Conservation (phyloP, 306 rosid genomes). For the Cucurbita pepo region DNA sequence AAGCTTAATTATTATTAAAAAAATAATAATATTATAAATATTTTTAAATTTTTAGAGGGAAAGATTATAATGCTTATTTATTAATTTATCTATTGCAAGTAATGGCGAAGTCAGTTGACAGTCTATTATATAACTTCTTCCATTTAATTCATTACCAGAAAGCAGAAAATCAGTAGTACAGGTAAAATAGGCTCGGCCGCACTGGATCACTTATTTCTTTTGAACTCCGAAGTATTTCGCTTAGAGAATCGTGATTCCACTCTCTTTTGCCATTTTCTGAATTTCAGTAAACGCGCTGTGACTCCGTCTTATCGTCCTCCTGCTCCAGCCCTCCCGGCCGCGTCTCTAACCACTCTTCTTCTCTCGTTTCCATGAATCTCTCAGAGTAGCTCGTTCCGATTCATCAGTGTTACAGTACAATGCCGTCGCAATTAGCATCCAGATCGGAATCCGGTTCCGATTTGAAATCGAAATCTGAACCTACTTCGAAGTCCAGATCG, state of each 20-base stretch:
- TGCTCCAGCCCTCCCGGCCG: background rate
- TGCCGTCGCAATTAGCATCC: background rate
- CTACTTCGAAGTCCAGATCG: background rate
- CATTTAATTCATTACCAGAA: too few species aligned
- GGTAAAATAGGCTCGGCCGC: background rate
- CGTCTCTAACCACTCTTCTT: background rate
- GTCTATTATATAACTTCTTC: too few species aligned
- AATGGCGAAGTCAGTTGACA: too few species aligned
- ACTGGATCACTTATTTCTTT: background rate
- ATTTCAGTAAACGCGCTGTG: background rate
- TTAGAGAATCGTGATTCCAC: background rate
- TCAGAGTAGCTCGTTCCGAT: background rate
- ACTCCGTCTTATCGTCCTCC: background rate
- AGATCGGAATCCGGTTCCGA: background rate
- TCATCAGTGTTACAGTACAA: background rate
- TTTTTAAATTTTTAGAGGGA: too few species aligned
- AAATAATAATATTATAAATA: too few species aligned
- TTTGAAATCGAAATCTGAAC: background rate
- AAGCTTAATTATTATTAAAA: too few species aligned
- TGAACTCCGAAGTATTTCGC: background rate
- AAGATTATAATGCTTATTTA: too few species aligned
- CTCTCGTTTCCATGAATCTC: background rate
- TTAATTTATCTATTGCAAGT: too few species aligned
- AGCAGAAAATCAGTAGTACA: background rate
- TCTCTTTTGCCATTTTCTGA: background rate